Evolutionary conservation across 345 rosid species (phyloP), one percentile per base, ranked within the genome.

Genomic region (Eucalyptus pumila): DNA sequence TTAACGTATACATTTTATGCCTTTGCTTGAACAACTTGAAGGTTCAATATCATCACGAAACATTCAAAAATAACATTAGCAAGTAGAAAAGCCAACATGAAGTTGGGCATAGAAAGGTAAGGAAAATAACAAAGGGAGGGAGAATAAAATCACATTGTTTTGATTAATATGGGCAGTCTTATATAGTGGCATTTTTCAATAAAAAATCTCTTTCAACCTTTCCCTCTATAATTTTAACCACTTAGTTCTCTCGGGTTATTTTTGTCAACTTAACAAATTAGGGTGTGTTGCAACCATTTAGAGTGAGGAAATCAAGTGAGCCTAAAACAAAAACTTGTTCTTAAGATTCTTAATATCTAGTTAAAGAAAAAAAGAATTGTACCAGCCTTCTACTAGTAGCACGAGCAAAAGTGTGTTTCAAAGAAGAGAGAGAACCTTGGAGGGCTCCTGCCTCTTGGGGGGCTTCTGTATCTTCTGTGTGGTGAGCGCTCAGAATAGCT

Each of bases 391-490:
- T 80, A 47, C 85, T 37, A 40, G 47, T 76, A 76, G 85, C 47
- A 40, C 23, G 47, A 76, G 16, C 85, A 76, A 40, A 37, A 76
- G 85, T 23, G 48, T 48, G 50, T 80, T 42, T 45, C 47, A 65
- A 54, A 50, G 54, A 58, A 86, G 54, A 90, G 92, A 87, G 89
- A 87, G 14, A 90, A 96, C 99, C 99, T 97, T n/a, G 93, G 94
- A 76, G 99, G 97, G 88, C 97, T 95, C 88, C 95, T 92, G 90
- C 94, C 94, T 91, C 98, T 96, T 37, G 92, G 95, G 42, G 98
- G 96, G 91, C 96, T 96, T 94, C 95, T 94, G 90, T 93, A 90
- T 76, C 93, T 95, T 88, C 96, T 91, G 21, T 85, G 90, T 14
- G 95, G 94, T 19, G 95, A 94, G 62, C 91, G 95, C 69, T 93